These are phyloP conservation scores for Potentilla sterilis DNA, from an alignment of 306 rosid genomes.

Conservation along the genomic window DNA sequence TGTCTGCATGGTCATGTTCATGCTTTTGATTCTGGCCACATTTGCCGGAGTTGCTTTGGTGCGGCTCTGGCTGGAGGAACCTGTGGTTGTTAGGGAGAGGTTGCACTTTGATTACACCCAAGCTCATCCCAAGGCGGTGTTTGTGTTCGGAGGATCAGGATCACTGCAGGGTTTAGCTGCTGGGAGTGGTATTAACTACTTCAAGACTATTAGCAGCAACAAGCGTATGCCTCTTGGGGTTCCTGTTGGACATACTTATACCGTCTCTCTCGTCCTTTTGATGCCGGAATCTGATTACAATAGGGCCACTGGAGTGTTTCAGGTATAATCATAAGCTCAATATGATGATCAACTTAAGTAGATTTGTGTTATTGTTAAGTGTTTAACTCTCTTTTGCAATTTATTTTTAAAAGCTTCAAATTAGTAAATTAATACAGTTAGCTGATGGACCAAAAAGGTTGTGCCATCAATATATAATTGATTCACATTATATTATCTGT, in stretches of 20 bases:
- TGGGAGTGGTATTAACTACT: neutral
- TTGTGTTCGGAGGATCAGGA: constrained; percentile 25
- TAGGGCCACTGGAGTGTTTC: constrained; percentile 68
- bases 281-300: constrained; percentile 91
- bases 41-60: constrained; percentile 53
- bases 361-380: neutral
- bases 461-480: neutral
- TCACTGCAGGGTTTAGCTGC: neutral
- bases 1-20: constrained; percentile 48
- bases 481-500: neutral
- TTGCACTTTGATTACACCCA: constrained; percentile 72
- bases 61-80: constrained; percentile 63
- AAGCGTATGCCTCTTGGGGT: constrained; percentile 31
- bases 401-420: too few species aligned
- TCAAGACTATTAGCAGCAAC: constrained; percentile 1
- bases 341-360: neutral
- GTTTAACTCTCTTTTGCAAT: neutral
- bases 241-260: constrained; percentile 66
- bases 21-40: constrained; percentile 42
- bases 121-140: constrained; percentile 55
- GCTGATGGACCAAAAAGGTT: neutral
- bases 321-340: constrained; percentile 40
- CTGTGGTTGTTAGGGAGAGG: constrained; percentile 43
- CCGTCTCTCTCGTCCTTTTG: constrained; percentile 48
- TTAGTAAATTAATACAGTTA: neutral